A percentile compares a stretch with the other conserved stretches of the same genome.
Conservation (phyloP, 2,329 filamentous ascomycete genomes). For the Akanthomyces lecanii region DNA sequence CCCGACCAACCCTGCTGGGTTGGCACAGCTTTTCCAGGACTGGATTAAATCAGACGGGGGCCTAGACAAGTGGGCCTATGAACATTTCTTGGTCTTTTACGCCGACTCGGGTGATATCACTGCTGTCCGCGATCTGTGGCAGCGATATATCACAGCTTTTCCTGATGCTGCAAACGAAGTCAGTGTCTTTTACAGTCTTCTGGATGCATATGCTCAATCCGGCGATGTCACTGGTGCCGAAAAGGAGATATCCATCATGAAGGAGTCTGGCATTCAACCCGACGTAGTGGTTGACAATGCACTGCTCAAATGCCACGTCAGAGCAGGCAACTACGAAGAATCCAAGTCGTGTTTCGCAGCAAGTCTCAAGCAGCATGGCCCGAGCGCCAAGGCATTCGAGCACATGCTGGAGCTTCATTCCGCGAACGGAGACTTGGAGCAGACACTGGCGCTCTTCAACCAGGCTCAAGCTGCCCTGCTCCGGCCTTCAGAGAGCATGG, state of each 20-base stretch:
- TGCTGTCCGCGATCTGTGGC: constrained; percentile 43
- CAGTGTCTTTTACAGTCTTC: constrained; percentile 50
- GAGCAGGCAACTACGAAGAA: constrained; percentile 61
- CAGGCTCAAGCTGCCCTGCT: constrained; percentile 54
- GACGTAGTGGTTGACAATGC: constrained; percentile 68
- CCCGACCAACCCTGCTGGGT: constrained; percentile 34
- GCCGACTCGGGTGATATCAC: constrained; percentile 44
- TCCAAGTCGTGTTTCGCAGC: constrained; percentile 61
- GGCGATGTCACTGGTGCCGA: constrained; percentile 59
- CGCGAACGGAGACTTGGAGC: constrained; percentile 68
- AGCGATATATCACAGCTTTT: constrained; percentile 37
- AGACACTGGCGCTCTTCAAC: constrained; percentile 61
- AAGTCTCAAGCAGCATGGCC: constrained; percentile 47
- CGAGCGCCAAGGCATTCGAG: constrained; percentile 63
- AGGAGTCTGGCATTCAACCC: constrained; percentile 51
- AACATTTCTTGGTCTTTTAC: constrained; percentile 47
- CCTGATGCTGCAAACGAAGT: constrained; percentile 31
- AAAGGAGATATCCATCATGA: constrained; percentile 59
- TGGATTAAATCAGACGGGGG: constrained; percentile 40
- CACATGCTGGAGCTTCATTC: constrained; percentile 67
- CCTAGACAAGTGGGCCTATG: constrained; percentile 43
- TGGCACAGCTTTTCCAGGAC: constrained; percentile 46
- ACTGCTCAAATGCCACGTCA: constrained; percentile 66
- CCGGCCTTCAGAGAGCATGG: constrained; percentile 51
- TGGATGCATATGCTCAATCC: constrained; percentile 67